Conservation (phyloP, 1,139 yeast species). For the Yamadazyma kanchanaburiensis region DNA sequence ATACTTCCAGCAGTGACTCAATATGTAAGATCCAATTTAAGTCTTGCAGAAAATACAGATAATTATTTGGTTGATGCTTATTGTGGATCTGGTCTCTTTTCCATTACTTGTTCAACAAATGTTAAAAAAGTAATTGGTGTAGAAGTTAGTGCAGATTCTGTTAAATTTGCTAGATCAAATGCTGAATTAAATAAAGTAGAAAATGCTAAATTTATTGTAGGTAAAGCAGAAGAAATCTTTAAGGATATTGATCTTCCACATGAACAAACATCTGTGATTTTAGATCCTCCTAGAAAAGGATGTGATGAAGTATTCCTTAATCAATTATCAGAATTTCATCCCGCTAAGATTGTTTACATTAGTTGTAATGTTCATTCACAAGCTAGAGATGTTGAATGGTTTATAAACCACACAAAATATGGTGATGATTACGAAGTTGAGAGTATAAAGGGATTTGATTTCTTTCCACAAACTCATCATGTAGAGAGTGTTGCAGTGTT, state of each 20-base stretch:
- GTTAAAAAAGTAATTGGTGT: conserved; percentile 89
- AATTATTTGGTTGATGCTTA: conserved; percentile 88
- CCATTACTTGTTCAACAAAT: conserved; percentile 77
- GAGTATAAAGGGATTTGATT: conserved; percentile 89
- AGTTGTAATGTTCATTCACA: conserved; percentile 98
- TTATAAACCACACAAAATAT: conserved; percentile 62
- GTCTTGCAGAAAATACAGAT: conserved; percentile 29
- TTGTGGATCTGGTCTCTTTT: conserved; percentile 94
- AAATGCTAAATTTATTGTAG: conserved; percentile 82
- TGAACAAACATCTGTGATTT: conserved; percentile 76
- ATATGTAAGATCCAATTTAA: conserved; percentile 67
- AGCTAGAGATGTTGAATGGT: conserved; percentile 88
- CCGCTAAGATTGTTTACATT: conserved; percentile 84
- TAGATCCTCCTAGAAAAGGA: conserved; percentile 97
- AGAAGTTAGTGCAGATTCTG: conserved; percentile 90
- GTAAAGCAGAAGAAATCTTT: conserved; percentile 89
- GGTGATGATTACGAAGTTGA: conserved; percentile 68
- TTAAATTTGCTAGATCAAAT: conserved; percentile 79
- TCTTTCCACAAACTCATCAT: conserved; percentile 97
- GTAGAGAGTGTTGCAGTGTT: conserved; percentile 94
- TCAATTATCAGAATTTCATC: conserved; percentile 78
- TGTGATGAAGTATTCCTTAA: conserved; percentile 85
- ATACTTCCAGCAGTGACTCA: conserved; percentile 78
- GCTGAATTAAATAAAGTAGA: conserved; percentile 70
- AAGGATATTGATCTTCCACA: conserved; percentile 69